Percentiles rank a stretch among this genome's conserved stretches.
phyloP scores from a whole-genome alignment of 1,284 basidiomycete genomes.

The Ganoderma resinaceum region DNA sequence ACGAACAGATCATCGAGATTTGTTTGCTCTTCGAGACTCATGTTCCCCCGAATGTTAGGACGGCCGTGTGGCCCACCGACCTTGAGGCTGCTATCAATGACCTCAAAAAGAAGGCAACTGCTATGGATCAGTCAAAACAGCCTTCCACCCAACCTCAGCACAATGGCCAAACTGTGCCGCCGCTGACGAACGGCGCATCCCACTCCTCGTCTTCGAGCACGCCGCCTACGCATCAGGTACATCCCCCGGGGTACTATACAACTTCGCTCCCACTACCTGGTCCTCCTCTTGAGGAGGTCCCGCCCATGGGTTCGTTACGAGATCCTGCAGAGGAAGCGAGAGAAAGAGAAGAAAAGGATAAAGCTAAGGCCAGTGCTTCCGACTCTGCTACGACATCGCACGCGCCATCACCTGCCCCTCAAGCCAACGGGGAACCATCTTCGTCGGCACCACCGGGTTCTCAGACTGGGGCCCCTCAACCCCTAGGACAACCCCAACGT shows the following conservation, averaged over 20 bases:
- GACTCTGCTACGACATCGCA: constrained; percentile 14
- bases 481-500: constrained; percentile 22
- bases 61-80: constrained; percentile 72
- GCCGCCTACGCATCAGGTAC: constrained; percentile 32
- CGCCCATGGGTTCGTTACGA: constrained; percentile 35
- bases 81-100: constrained; percentile 65
- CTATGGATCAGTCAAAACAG: constrained; percentile 21
- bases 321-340: constrained; percentile 27
- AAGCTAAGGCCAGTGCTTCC: constrained; percentile 16
- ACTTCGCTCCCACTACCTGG: constrained; percentile 17
- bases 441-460: constrained; percentile 23
- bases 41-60: constrained; percentile 64
- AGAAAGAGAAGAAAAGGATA: constrained; percentile 8
- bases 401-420: constrained; percentile 25
- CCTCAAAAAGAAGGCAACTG: constrained; percentile 47
- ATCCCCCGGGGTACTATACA: constrained; percentile 30
- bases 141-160: not conserved
- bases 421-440: constrained; percentile 12
- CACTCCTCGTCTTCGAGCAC: constrained; percentile 13
- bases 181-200: constrained; percentile 9
- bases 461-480: constrained; percentile 21
- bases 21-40: constrained; percentile 75
- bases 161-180: not conserved
- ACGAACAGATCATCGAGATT: constrained; percentile 75
- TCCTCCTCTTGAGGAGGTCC: constrained; percentile 18